Conservation (phyloP, 2,329 filamentous ascomycete species). For the Aureobasidium vineae region DNA sequence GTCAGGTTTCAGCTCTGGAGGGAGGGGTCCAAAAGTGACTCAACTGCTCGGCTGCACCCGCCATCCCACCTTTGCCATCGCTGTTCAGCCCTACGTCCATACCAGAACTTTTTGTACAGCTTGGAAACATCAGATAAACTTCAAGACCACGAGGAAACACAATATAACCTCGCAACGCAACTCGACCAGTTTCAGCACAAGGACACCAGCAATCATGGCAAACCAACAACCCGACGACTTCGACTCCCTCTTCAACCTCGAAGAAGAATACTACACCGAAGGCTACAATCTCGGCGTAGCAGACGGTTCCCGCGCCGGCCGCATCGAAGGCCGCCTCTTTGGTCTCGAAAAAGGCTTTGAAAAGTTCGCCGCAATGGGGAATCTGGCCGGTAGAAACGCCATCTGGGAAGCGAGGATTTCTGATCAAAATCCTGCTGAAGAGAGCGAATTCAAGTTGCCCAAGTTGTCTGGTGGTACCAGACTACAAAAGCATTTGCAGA, state of each 20-base stretch:
- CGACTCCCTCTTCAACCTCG: slow-evolving; percentile 58
- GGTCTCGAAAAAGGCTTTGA: slow-evolving; percentile 92
- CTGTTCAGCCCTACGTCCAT: slow-evolving; percentile 7
- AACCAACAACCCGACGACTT: slow-evolving; percentile 40
- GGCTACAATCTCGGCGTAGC: slow-evolving; percentile 72
- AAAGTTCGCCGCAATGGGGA: slow-evolving; percentile 80
- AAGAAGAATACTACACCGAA: slow-evolving; percentile 73
- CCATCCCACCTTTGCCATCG: slow-evolving; percentile 9
- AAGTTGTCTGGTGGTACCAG: slow-evolving; percentile 58
- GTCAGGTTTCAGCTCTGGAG: slow-evolving; percentile 14
- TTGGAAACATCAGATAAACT: neutral
- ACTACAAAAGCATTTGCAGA: slow-evolving; percentile 71
- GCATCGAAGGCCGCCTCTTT: slow-evolving; percentile 84
- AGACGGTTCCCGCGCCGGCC: slow-evolving; percentile 75
- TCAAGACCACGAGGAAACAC: neutral
- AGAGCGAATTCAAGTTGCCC: slow-evolving; percentile 40
- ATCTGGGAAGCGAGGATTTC: slow-evolving; percentile 74
- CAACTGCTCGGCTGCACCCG: slow-evolving; percentile 16
- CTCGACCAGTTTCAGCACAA: neutral
- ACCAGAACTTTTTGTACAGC: neutral
- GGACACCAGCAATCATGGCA: neutral
- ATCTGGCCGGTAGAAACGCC: slow-evolving; percentile 71
- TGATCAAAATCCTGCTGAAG: slow-evolving; percentile 20
- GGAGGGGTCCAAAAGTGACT: slow-evolving; percentile 22
- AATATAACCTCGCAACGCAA: too few relatives aligned